Evolutionary conservation across 495 filamentous ascomycete species (phyloP).

Genomic region (Annulohypoxylon bovei): DNA sequence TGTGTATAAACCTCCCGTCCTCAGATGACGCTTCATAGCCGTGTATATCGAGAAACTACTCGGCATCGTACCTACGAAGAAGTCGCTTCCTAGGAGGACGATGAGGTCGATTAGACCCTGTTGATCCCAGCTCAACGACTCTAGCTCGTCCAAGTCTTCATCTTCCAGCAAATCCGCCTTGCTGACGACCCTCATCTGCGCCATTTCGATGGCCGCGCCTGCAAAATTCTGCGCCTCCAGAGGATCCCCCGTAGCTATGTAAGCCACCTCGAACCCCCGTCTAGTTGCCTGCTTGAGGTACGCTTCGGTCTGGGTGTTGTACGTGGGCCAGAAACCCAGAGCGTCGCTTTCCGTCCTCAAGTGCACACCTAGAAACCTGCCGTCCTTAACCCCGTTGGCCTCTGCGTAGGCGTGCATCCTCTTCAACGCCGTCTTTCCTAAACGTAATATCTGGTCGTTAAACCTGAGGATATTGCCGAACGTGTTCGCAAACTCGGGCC

Average conservation of each 20-base stretch:
- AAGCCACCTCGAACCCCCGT: constrained; percentile 50
- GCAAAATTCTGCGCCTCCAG: constrained; percentile 53
- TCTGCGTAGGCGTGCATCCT: constrained; percentile 49
- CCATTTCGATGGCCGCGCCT: constrained; percentile 44
- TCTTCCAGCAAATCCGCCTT: constrained; percentile 51
- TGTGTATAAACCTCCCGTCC: constrained; percentile 51
- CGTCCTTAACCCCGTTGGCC: constrained; percentile 33
- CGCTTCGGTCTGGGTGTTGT: constrained; percentile 50
- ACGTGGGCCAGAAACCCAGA: constrained; percentile 55
- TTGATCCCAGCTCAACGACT: constrained; percentile 58
- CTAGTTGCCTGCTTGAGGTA: constrained; percentile 48
- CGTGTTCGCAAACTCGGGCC: constrained; percentile 54
- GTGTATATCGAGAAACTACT: constrained; percentile 60
- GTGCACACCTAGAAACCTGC: constrained; percentile 52
- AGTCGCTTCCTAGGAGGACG: constrained; percentile 52
- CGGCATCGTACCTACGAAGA: constrained; percentile 55
- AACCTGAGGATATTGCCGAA: constrained; percentile 55
- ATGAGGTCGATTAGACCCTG: constrained; percentile 56
- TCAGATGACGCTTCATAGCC: constrained; percentile 56
- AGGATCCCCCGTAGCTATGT: constrained; percentile 57
- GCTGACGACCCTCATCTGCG: constrained; percentile 47
- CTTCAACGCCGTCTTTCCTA: constrained; percentile 47
- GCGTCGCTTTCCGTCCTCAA: constrained; percentile 58
- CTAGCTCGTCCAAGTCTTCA: constrained; percentile 46
- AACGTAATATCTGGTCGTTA: constrained; percentile 48